Evolutionary conservation across 805 yeast species (phyloP).

Genomic region (Blastobotrys muscicola): DNA sequence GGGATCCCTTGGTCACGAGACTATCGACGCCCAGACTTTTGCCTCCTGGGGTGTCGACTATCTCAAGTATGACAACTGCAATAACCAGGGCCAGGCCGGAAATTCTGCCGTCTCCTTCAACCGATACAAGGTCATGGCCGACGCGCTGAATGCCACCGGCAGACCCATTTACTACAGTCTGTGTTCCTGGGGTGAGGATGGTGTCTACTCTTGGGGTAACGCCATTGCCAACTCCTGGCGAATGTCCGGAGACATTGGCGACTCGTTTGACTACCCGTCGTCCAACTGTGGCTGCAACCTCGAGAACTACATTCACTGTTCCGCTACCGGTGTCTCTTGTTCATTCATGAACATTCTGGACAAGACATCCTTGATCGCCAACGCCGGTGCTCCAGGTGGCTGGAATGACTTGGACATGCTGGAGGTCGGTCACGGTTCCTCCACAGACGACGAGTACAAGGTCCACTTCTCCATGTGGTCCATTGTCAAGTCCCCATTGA

Average conservation of each 20-base stretch:
- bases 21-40: conserved; percentile 21
- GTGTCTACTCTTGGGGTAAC: conserved; percentile 20
- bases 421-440: conserved; percentile 24
- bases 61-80: conserved; percentile 24
- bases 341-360: conserved; percentile 19
- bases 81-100: conserved; percentile 20
- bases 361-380: conserved; percentile 21
- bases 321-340: conserved; percentile 22
- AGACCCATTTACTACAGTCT: conserved; percentile 21
- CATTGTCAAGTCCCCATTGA: conserved; percentile 21
- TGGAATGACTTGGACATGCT: conserved; percentile 25
- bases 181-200: conserved; percentile 25
- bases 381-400: conserved; percentile 18
- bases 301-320: conserved; percentile 21
- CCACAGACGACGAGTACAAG: conserved; percentile 21
- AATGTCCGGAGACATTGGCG: conserved; percentile 19
- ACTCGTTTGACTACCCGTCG: conserved; percentile 5
- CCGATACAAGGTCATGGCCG: conserved; percentile 19
- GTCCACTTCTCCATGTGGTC: conserved; percentile 26
- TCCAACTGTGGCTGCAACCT: conserved; percentile 21
- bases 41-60: conserved; percentile 23
- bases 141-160: conserved; percentile 22
- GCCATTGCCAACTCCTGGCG: conserved; percentile 22
- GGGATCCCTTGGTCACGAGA: conserved; percentile 22
- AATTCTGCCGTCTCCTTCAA: conserved; percentile 15